These are phyloP conservation scores for Verbena officinalis DNA, from an alignment of 257 asterid genomes.

Conservation along the genomic window DNA sequence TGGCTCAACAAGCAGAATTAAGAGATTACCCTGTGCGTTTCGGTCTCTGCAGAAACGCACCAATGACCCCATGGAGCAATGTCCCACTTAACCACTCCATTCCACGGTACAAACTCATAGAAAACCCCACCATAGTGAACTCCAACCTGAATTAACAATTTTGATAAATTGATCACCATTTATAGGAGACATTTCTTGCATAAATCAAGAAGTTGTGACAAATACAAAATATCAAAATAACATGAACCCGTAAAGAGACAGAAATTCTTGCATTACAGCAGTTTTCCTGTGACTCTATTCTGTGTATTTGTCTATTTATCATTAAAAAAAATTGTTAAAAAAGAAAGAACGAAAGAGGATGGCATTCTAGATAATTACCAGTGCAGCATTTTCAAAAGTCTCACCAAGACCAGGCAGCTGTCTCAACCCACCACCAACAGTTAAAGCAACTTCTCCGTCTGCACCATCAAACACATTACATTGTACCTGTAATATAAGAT, in stretches of 20 bases:
- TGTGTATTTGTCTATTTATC: neutral
- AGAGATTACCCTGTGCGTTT: constrained; percentile 55
- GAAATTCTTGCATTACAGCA: constrained; percentile 12
- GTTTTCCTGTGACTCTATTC: constrained; percentile 1
- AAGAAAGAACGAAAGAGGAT: constrained; percentile 25
- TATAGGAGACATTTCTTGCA: neutral
- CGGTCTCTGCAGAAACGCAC: constrained; percentile 80
- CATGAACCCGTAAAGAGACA: constrained; percentile 16
- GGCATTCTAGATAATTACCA: constrained; percentile 52
- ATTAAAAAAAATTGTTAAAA: neutral
- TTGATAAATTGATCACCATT: constrained; percentile 22
- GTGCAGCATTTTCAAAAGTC: constrained; percentile 83
- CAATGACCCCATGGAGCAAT: constrained; percentile 86
- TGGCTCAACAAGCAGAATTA: neutral
- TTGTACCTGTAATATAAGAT: constrained; percentile 60
- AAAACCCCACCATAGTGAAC: constrained; percentile 78
- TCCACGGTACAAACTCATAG: constrained; percentile 94
- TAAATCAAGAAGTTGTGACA: neutral
- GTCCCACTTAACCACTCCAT: constrained; percentile 89
- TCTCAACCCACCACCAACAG: constrained; percentile 92
- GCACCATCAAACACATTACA: constrained; percentile 96
- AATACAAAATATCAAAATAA: neutral
- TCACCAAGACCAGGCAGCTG: constrained; percentile 77
- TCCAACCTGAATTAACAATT: constrained; percentile 65
- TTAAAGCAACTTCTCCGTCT: constrained; percentile 80